Base-by-base conservation (phyloP, 306 rosid genomes). In the Dalbergia cochinchinensis region DNA sequence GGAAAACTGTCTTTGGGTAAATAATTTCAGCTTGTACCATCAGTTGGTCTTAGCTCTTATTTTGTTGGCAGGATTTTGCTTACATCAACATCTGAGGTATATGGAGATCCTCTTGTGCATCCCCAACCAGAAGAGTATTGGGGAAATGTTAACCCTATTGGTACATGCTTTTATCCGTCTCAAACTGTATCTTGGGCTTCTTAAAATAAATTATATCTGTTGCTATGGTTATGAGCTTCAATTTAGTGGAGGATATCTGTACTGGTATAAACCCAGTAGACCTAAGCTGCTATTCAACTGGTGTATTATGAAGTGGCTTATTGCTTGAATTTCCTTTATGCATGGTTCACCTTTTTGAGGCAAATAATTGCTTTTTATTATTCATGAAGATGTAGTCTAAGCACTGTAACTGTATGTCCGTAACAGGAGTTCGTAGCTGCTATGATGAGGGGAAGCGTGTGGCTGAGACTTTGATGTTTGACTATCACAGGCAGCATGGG, bases 391-490 rank as follows among this genome's bases (percentile, higher is more conserved):
- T 51, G 66, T 74, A 45, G 65, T 65, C 47, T 73, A 69, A 57
- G 42, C 73, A 8, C 34, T 72, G 61, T 22, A 57, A 81, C 50
- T 59, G 18, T 69, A 47, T 81, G 66, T 84, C 14, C 26, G 54
- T 60, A 9, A 63, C 80, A 95, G 99, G 99, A 71, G 99, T 95
- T 63, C 96, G 99, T 82, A 95, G 99, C 85, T 95, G 99, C 86
- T 95, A 92, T 80, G 99, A 95, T 62, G 99, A 95, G 86, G 99
- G 99, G 55, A 95, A 95, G 86, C 95, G 99, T 69, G 99, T 95
- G 60, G 99, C 99, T 12, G 99, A 95, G 85, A 95, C 99, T 60
- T 83, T 95, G 94, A 92, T 95, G 99, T 95, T 92, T 80, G 99
- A 92, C 81, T 95, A 95, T 87, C 99, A 95, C 63, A 90, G 99